Conservation (phyloP, 1,284 basidiomycete species). For the Anthracocystis panici-leucophaei region DNA sequence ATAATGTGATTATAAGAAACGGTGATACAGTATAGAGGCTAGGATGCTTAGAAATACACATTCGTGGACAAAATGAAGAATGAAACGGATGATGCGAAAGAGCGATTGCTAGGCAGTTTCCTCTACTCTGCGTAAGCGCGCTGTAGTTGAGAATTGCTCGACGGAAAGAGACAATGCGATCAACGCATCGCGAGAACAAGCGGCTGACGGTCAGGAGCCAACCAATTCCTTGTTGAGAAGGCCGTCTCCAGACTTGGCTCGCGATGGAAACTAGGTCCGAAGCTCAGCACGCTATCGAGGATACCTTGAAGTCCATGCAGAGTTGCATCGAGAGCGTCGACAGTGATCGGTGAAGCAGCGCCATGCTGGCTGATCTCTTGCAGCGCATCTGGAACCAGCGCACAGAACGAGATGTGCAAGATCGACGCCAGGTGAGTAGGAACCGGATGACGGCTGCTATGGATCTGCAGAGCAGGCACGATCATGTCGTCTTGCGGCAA, state of each 20-base stretch:
- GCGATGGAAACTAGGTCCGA: conserved; percentile 39
- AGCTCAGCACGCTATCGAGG: conserved; percentile 43
- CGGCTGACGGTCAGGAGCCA: conserved; percentile 36
- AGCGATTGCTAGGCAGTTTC: neutral
- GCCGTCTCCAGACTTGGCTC: conserved; percentile 39
- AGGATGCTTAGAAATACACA: conserved; percentile 15
- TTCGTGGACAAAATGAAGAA: neutral
- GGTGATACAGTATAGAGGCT: neutral
- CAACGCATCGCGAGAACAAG: conserved; percentile 29
- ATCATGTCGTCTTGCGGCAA: conserved; percentile 50
- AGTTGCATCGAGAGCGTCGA: conserved; percentile 39
- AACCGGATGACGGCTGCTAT: conserved; percentile 49
- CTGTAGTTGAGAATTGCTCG: neutral
- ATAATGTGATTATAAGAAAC: conserved; percentile 17
- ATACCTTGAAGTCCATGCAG: conserved; percentile 45
- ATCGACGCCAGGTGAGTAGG: conserved; percentile 34
- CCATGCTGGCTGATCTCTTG: conserved; percentile 46
- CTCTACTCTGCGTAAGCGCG: no score
- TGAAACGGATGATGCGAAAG: neutral
- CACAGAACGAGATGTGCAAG: conserved; percentile 48
- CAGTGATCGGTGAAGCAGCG: conserved; percentile 28
- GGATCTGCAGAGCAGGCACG: conserved; percentile 49
- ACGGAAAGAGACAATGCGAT: conserved; percentile 4
- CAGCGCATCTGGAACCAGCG: conserved; percentile 46
- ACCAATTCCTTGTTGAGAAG: conserved; percentile 46